A percentile compares a stretch with the other conserved stretches of the same genome.
phyloP scores from a whole-genome alignment of 2,329 filamentous ascomycete species.

The Kalaharituber pfeilii region DNA sequence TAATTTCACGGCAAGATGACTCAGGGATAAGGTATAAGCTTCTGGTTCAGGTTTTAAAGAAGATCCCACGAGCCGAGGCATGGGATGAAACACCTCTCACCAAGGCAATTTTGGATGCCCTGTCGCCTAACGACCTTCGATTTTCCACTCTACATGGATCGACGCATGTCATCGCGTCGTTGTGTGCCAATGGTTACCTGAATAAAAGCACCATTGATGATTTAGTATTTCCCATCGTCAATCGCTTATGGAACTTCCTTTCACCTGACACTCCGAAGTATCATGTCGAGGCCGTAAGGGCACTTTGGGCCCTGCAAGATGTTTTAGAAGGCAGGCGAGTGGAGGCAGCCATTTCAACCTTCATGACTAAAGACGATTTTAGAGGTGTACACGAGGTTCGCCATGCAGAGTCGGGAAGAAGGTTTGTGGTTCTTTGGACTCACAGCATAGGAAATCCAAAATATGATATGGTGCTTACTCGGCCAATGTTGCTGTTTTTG shows the following conservation, averaged over 20 bases:
- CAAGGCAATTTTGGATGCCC: constrained; percentile 9
- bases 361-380: constrained; percentile 44
- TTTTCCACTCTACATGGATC: constrained; percentile 19
- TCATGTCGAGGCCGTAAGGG: constrained; percentile 79
- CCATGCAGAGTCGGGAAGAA: constrained; percentile 45
- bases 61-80: constrained; percentile 15
- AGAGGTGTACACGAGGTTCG: constrained; percentile 33
- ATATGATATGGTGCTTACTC: constrained; percentile 57
- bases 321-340: constrained; percentile 55
- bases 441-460: constrained; percentile 37
- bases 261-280: constrained; percentile 75
- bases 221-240: constrained; percentile 51
- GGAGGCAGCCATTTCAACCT: constrained; percentile 55
- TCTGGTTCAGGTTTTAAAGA: constrained; percentile 19
- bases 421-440: constrained; percentile 66
- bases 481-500: constrained; percentile 64
- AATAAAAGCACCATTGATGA: constrained; percentile 35
- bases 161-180: constrained; percentile 20
- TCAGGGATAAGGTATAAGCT: constrained; percentile 19
- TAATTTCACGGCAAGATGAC: constrained; percentile 8
- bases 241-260: constrained; percentile 60
- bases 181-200: constrained; percentile 22
- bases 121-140: constrained; percentile 10
- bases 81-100: constrained; percentile 11
- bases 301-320: constrained; percentile 69